phyloP scores from a whole-genome alignment of 192 early-diverging fungal species.

The Coemansia sp. region DNA sequence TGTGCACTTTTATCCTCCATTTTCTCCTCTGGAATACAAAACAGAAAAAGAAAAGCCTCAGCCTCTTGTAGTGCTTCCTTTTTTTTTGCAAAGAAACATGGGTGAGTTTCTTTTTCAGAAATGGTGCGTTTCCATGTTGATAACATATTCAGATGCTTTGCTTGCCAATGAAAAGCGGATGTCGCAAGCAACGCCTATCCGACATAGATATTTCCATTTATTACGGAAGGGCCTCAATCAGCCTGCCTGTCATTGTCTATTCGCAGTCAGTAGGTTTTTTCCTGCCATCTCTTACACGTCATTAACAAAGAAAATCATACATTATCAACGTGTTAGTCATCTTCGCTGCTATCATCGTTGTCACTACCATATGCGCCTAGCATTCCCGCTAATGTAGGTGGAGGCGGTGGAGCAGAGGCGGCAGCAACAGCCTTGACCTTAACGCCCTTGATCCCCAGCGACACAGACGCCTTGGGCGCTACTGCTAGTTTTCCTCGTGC shows the following conservation, averaged over 20 bases:
- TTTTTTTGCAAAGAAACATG: too few relatives aligned
- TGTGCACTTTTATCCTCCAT: too few relatives aligned
- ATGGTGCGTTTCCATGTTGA: not conserved
- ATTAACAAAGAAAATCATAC: not conserved
- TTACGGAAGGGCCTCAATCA: not conserved
- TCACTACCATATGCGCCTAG: constrained; percentile 41
- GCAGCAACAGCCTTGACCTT: constrained; percentile 8
- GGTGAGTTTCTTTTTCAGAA: not conserved
- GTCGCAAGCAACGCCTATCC: too few relatives aligned
- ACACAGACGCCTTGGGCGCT: not conserved
- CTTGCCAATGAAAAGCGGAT: too few relatives aligned
- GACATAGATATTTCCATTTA: too few relatives aligned
- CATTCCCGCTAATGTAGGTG: constrained; percentile 29
- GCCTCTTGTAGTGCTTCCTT: too few relatives aligned
- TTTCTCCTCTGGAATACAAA: too few relatives aligned
- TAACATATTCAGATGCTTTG: not conserved
- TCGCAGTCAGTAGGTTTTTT: not conserved
- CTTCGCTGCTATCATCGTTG: constrained; percentile 14
- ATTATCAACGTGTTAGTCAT: not conserved
- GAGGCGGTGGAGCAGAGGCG: not conserved
- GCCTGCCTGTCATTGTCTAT: not conserved
- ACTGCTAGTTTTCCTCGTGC: not conserved
- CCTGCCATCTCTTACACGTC: not conserved
- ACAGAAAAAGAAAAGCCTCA: too few relatives aligned
- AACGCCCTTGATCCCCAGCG: constrained; percentile 26